phyloP scores from a whole-genome alignment of 345 rosid genomes.

The Citrus australasica region DNA sequence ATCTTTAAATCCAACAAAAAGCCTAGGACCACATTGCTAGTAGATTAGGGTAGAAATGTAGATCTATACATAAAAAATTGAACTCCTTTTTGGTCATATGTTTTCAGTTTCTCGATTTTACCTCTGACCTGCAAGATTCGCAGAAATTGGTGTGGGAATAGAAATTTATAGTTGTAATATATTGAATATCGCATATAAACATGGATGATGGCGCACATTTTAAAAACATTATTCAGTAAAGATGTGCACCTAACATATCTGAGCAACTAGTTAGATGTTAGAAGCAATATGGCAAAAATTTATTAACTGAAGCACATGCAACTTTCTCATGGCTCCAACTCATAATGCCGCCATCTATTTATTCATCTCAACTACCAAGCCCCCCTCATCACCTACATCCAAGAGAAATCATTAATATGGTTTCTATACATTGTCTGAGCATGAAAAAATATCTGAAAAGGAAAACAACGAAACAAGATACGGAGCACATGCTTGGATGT shows the following conservation, averaged over 20 bases:
- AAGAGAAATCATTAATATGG: background rate
- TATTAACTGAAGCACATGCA: constrained; percentile 23
- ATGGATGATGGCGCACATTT: background rate
- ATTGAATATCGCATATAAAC: background rate
- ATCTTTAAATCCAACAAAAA: no score
- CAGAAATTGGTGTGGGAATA: background rate
- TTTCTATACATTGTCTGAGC: background rate
- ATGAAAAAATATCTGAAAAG: background rate
- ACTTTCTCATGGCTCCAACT: background rate
- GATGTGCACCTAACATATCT: background rate
- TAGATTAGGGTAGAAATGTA: background rate
- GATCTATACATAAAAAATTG: background rate
- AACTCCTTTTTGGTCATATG: background rate
- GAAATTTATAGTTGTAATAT: background rate
- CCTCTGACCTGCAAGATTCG: background rate
- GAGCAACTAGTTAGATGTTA: background rate
- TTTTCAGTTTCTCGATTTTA: background rate
- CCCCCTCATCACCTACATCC: background rate
- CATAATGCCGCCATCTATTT: background rate
- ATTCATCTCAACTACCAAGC: constrained; percentile 11
- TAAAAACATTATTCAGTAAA: background rate
- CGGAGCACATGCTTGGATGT: background rate
- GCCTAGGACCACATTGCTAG: background rate
- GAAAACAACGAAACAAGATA: background rate
- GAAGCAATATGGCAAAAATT: background rate